Evolutionary conservation across 1,284 basidiomycete species (phyloP), one percentile per base, ranked within the genome.

Genomic region (Puccinia horiana): DNA sequence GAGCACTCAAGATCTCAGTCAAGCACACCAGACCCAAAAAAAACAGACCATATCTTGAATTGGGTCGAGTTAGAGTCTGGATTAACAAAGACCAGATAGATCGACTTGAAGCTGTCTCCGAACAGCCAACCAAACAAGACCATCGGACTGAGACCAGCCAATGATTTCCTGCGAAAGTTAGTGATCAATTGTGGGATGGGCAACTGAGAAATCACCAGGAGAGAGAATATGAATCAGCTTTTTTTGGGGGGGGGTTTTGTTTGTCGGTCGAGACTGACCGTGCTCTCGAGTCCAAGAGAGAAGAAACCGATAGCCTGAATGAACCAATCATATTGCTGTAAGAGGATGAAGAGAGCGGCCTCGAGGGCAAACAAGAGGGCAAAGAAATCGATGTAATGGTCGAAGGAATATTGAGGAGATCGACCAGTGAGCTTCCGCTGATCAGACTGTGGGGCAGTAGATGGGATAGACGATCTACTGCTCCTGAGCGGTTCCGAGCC

Each of bases 171-270:
- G 9, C 85, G 83, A 72, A 87, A 88, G 83, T 90, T 90, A 47
- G 87, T 85, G 74, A 90, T 85, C 49, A 89, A 87, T 84, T 90
- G 89, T 0, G 89, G 89, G 72, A 90, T 87, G 0, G 89, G 89
- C 0, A 90, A 86, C 84, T 85, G 76, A 4, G 16, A 26, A 42
- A 40, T 23, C 12, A 37, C 12, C 2, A 32, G 37, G 18, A 8
- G 37, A 18, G 26, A 58, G 56, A 52, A 32, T 32, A 44, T 23
- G 26, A 14, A 54, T 20, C 52, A 26, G 16, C 32, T 29, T 52
- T 26, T 16, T 63, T 11, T 29, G 20, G 12, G 61, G 65, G 14
- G 32, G 65, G 11, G 16, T 37, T 29, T 29, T 29, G 14, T 32
- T 67, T 37, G 20, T 67, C 32, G 58, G n/a, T 23, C 23, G 20